These are phyloP conservation scores for Sambucus nigra DNA, from an alignment of 129 eudicot species.

Conservation along the genomic window DNA sequence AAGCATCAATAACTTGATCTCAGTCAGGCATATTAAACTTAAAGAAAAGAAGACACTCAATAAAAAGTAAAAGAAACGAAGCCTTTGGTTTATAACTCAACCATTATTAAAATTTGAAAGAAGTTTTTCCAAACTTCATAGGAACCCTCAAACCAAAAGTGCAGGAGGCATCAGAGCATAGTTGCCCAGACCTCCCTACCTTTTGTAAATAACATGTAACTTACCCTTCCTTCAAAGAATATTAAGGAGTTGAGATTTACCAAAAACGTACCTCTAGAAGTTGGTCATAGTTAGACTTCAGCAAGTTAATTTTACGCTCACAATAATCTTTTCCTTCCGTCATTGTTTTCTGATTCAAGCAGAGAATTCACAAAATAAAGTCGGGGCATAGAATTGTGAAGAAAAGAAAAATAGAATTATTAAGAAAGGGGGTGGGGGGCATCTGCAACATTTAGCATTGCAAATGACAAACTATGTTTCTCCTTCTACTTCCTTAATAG, in stretches of 20 bases:
- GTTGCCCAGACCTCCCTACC: neutral
- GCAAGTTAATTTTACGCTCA: constrained; percentile 85
- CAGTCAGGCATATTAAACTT: too few relatives aligned
- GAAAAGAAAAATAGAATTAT: neutral
- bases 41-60: too few relatives aligned
- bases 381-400: neutral
- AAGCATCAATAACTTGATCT: too few relatives aligned
- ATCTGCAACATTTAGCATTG: neutral
- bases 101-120: too few relatives aligned
- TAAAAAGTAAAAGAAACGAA: too few relatives aligned
- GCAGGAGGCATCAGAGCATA: neutral
- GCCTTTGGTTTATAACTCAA: too few relatives aligned
- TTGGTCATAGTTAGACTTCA: constrained; percentile 89
- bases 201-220: neutral
- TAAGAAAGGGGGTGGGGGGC: neutral
- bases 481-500: neutral
- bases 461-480: neutral
- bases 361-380: neutral
- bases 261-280: constrained; percentile 77
- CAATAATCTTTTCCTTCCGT: constrained; percentile 85
- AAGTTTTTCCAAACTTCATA: too few relatives aligned
- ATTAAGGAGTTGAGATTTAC: neutral
- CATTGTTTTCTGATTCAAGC: constrained; percentile 72
- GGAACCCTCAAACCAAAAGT: neutral
- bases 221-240: neutral